phyloP scores from a whole-genome alignment of 768 basidiomycete genomes.

The Roridomyces roridus region DNA sequence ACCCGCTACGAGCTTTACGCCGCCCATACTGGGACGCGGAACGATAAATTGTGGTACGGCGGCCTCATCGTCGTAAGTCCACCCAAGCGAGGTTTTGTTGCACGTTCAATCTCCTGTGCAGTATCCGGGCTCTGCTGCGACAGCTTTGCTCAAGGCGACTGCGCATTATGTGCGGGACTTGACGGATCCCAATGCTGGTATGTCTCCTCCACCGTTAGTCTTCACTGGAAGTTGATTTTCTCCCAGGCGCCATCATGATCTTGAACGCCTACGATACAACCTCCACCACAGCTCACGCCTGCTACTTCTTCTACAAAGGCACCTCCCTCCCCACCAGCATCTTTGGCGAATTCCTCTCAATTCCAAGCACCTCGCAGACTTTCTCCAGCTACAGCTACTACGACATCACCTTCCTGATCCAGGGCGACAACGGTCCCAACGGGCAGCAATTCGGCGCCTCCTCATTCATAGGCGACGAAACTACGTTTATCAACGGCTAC shows the following conservation, averaged over 20 bases:
- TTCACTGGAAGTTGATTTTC: no score
- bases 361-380: no score
- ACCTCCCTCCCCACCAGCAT: constrained; percentile 34
- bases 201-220: constrained; percentile 1
- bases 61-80: no score
- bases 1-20: constrained; percentile 48
- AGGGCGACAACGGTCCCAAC: no score
- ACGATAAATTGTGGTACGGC: constrained; percentile 45
- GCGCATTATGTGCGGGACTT: constrained; percentile 41
- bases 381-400: no score
- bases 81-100: no score
- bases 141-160: constrained; percentile 39
- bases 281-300: constrained; percentile 27
- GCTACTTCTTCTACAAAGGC: constrained; percentile 45
- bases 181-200: constrained; percentile 44
- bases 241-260: constrained; percentile 24
- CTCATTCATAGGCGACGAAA: no score
- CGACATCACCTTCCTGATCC: no score
- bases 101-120: no score
- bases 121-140: constrained; percentile 36
- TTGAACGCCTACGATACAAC: constrained; percentile 27
- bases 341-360: no score
- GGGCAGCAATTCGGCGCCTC: no score
- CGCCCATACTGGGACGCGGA: constrained; percentile 42
- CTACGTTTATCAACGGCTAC: no score